Percentiles rank a stretch among this genome's conserved stretches.
Conservation (phyloP, 768 basidiomycete genomes). For the Pseudohyphozyma bogoriensis region DNA sequence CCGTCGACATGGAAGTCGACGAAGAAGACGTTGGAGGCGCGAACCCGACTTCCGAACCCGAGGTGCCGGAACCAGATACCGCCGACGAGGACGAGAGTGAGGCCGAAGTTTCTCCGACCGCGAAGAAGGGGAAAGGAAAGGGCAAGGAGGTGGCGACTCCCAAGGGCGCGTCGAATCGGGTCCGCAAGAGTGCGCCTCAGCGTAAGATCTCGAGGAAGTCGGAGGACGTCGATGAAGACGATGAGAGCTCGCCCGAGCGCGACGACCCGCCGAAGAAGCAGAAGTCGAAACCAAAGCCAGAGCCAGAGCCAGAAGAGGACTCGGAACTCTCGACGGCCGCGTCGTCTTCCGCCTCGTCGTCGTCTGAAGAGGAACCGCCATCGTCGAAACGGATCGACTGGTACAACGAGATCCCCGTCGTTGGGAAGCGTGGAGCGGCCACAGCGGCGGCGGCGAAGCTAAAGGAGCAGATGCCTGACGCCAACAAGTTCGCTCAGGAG, state of each 20-base stretch:
- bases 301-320: neutral
- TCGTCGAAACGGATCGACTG: conserved; percentile 19
- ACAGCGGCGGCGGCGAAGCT: conserved; percentile 8
- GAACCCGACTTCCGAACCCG: neutral
- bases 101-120: neutral
- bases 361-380: conserved; percentile 48
- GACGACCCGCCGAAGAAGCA: neutral
- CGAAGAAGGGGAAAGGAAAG: neutral
- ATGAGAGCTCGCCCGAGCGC: no score
- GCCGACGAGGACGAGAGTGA: conserved; percentile 13
- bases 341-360: conserved; percentile 47
- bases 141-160: neutral
- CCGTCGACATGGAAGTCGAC: conserved; percentile 8
- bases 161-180: neutral
- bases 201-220: conserved; percentile 34
- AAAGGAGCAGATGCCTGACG: conserved; percentile 20
- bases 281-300: neutral
- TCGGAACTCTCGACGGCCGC: neutral
- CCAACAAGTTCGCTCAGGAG: conserved; percentile 54
- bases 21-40: neutral
- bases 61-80: neutral
- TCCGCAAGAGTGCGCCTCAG: no score
- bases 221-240: neutral
- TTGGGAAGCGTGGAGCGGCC: conserved; percentile 11
- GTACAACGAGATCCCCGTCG: conserved; percentile 8